These are phyloP conservation scores for Candida insectalens DNA, from an alignment of 805 yeast species.

Conservation along the genomic window DNA sequence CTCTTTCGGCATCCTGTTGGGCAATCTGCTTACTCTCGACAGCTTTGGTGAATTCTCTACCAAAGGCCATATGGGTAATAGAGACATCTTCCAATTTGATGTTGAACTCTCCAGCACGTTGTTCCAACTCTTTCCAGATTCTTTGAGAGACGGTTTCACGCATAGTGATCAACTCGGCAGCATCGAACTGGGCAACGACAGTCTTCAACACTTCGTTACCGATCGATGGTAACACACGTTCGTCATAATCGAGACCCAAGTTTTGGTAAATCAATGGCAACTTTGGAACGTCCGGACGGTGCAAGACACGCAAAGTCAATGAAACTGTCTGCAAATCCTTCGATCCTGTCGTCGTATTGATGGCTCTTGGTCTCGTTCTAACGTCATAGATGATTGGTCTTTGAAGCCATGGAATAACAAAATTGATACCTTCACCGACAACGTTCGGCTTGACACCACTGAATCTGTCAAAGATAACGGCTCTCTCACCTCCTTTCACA, in stretches of 20 bases:
- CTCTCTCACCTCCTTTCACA: conserved; percentile 93
- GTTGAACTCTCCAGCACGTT: conserved; percentile 80
- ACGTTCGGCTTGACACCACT: conserved; percentile 83
- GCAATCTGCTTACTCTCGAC: conserved; percentile 99
- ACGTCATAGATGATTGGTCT: conserved; percentile 86
- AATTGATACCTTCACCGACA: conserved; percentile 95
- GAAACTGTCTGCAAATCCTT: conserved; percentile 96
- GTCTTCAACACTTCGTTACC: conserved; percentile 95
- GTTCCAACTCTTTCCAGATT: conserved; percentile 77
- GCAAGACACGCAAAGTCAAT: conserved; percentile 83
- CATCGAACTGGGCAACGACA: conserved; percentile 97
- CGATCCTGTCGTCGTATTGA: conserved; percentile 91
- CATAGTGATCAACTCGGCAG: conserved; percentile 95
- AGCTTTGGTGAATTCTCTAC: conserved; percentile 93
- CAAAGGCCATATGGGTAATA: conserved; percentile 96
- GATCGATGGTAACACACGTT: conserved; percentile 94
- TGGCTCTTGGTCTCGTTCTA: conserved; percentile 89
- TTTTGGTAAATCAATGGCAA: conserved; percentile 85
- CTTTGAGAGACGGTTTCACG: conserved; percentile 88
- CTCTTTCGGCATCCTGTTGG: conserved; percentile 98
- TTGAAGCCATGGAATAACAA: conserved; percentile 92
- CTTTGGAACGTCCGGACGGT: conserved; percentile 80
- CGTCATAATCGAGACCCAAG: conserved; percentile 91
- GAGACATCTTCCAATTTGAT: conserved; percentile 94
- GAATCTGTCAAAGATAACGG: conserved; percentile 88